These are phyloP conservation scores for Chaetomiaceae sp. DNA, from an alignment of 2,329 filamentous ascomycete genomes.

Conservation along the genomic window DNA sequence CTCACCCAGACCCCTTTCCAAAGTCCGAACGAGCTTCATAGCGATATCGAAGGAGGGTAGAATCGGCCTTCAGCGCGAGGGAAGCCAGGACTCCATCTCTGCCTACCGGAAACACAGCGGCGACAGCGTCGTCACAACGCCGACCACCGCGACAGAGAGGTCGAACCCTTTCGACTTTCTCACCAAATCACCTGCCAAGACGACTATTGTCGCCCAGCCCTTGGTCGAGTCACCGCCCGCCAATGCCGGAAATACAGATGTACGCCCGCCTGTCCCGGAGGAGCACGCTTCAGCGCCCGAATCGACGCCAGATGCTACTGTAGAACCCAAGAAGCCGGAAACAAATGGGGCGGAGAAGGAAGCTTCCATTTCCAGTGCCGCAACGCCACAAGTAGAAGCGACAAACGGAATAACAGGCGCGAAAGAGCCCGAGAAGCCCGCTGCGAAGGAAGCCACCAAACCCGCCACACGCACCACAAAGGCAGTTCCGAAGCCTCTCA, in stretches of 20 bases:
- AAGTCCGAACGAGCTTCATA: slow-evolving; percentile 70
- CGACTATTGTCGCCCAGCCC: slow-evolving; percentile 35
- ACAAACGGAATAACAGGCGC: slow-evolving; percentile 9
- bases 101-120: slow-evolving; percentile 35
- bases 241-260: slow-evolving; percentile 13
- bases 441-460: slow-evolving; percentile 8
- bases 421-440: slow-evolving; percentile 5
- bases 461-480: slow-evolving; percentile 14
- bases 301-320: slow-evolving; percentile 19
- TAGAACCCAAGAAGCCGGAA: slow-evolving; percentile 23
- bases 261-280: slow-evolving; percentile 23
- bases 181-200: slow-evolving; percentile 30
- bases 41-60: slow-evolving; percentile 63
- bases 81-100: slow-evolving; percentile 40
- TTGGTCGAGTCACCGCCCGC: slow-evolving; percentile 41
- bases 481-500: slow-evolving; percentile 29
- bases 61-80: slow-evolving; percentile 46
- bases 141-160: slow-evolving; percentile 38
- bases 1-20: slow-evolving; percentile 64
- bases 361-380: slow-evolving; percentile 16
- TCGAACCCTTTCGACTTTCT: slow-evolving; percentile 33
- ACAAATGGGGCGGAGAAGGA: slow-evolving; percentile 29
- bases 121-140: slow-evolving; percentile 36
- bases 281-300: slow-evolving; percentile 18
- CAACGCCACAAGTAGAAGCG: slow-evolving; percentile 12